Evolutionary conservation across 2,329 filamentous ascomycete species (phyloP), one percentile per base, ranked within the genome.

Genomic region (Aspergillus pseudonomiae): DNA sequence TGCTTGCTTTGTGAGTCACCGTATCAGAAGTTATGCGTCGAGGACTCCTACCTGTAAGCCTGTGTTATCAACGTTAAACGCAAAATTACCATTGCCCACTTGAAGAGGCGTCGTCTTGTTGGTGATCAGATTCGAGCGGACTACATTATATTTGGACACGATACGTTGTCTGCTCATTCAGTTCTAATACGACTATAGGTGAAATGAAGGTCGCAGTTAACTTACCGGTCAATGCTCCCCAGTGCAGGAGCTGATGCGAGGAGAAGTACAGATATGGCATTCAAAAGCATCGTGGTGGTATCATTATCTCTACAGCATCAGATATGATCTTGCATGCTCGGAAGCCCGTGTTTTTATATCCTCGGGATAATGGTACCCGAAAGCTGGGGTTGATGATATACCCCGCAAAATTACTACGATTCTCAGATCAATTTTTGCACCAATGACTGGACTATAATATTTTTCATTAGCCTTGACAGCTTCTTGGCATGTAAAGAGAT

Each of bases 71-170:
- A 67, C 65, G 39, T 45, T 57, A n/a, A 66, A 67, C 21, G 65
- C 65, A 55, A 67, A 67, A 26, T 66, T 56, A 7, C 65, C 65
- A 59, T 67, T 67, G 12, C 65, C 65, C 4, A 67, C 65, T 30
- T 67, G 65, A 4, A 67, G 59, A 3, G 65, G 65, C 0, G 65
- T 67, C 0, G 65, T 67, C 12, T 62, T 61, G 39, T 67, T 62
- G 28, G 63, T 62, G 45, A 67, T 67, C 4, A 65, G 53, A 4
- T 1, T 46, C 2, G 57, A 59, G 14, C 65, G 63, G 21, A 64
- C 50, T 9, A 67, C 63, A 41, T 66, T 67, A 39, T 67, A 67
- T 26, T 57, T 58, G 10, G 63, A 64, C 0, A 67, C 61, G 12
- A 67, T 52, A 3, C 28, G 28, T 26, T 63, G 39, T 21, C 65